Evolutionary conservation across 2,329 filamentous ascomycete species (phyloP).

Genomic region (Rutstroemia sydowiana): DNA sequence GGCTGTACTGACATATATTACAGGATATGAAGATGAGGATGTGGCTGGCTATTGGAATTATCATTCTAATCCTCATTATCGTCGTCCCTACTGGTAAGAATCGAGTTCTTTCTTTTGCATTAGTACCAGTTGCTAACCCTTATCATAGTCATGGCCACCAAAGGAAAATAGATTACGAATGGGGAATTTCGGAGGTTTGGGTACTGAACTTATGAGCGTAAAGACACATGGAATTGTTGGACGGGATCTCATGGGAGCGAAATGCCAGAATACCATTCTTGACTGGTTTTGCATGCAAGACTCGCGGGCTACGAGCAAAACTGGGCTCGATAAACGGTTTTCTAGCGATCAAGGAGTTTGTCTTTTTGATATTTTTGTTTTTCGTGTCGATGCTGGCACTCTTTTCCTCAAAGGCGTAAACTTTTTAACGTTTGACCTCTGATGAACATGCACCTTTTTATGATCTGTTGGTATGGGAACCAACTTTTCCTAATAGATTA

Average conservation of each 20-base stretch:
- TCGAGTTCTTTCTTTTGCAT: conserved; percentile 13
- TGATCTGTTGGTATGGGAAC: not conserved
- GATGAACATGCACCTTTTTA: not conserved
- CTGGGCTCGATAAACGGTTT: conserved; percentile 17
- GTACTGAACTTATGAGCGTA: conserved; percentile 3
- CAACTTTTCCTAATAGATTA: not conserved
- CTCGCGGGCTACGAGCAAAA: conserved; percentile 32
- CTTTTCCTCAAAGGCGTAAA: conserved; percentile 24
- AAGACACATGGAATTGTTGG: conserved; percentile 15
- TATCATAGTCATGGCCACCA: conserved; percentile 36
- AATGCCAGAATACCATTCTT: conserved; percentile 23
- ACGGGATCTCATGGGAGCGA: conserved; percentile 8
- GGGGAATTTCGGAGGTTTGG: conserved; percentile 8
- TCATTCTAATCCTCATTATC: conserved; percentile 87
- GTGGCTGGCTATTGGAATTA: conserved; percentile 85
- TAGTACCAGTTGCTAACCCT: not conserved
- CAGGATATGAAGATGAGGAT: conserved; percentile 81
- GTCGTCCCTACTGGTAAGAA: conserved; percentile 81
- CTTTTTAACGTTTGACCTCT: conserved; percentile 17
- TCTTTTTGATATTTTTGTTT: conserved; percentile 30
- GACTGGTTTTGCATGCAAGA: conserved; percentile 28
- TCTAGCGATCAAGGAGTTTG: conserved; percentile 32
- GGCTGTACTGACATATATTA: not conserved
- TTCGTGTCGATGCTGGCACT: conserved; percentile 23
- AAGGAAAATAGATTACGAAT: conserved; percentile 12